A percentile compares a stretch with the other conserved stretches of the same genome.
These are phyloP conservation scores for Ehretia macrophylla DNA, from an alignment of 257 asterid species.

Conservation along the genomic window DNA sequence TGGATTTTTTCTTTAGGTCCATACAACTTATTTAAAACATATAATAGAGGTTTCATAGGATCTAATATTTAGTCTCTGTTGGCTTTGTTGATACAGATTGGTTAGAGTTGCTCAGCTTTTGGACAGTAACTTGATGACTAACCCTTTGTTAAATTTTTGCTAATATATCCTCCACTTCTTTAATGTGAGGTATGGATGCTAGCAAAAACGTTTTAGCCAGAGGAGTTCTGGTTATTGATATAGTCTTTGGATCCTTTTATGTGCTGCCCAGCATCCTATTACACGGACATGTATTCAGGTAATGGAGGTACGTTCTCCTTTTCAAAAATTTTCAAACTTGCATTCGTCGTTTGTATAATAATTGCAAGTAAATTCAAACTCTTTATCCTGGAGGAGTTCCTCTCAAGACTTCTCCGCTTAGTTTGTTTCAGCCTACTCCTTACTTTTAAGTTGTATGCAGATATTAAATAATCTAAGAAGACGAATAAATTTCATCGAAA, in stretches of 20 bases:
- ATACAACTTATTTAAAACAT: constrained; percentile 18
- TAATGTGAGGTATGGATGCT: constrained; percentile 61
- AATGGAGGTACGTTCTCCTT: constrained; percentile 45
- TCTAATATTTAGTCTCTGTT: constrained; percentile 28
- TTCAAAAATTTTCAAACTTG: not conserved
- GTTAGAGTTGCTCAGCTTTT: constrained; percentile 30
- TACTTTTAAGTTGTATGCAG: not conserved
- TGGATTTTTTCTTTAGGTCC: constrained; percentile 17
- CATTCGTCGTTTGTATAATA: constrained; percentile 8
- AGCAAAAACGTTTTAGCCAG: constrained; percentile 52
- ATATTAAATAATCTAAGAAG: too few relatives aligned
- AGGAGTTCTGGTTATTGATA: constrained; percentile 52
- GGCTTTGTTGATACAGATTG: constrained; percentile 40
- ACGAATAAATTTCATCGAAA: too few relatives aligned
- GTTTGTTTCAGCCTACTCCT: constrained; percentile 6
- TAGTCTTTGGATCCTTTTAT: constrained; percentile 36
- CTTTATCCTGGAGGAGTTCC: constrained; percentile 13
- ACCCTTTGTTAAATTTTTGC: constrained; percentile 25
- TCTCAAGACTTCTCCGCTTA: constrained; percentile 8
- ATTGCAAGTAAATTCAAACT: constrained; percentile 13
- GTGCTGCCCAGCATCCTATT: constrained; percentile 36
- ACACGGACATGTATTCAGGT: constrained; percentile 39
- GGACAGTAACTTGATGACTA: constrained; percentile 30
- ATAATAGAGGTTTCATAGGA: constrained; percentile 11
- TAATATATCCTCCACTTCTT: constrained; percentile 50